These are phyloP conservation scores for Hansenula sp. DNA, from an alignment of 1,139 yeast species.

Conservation along the genomic window DNA sequence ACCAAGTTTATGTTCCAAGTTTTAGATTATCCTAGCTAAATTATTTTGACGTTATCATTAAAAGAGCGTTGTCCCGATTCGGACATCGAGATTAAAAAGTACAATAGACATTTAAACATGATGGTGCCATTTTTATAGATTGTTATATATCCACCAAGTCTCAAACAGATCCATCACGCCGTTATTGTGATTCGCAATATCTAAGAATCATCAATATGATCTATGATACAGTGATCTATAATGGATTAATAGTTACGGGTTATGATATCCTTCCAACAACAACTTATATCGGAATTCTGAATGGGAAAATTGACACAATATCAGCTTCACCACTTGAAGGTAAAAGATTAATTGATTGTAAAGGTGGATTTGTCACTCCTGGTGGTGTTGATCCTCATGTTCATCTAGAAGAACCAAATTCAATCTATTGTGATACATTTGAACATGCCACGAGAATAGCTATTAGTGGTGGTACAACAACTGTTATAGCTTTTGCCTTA, in stretches of 20 bases:
- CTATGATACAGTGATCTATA: constrained; percentile 29
- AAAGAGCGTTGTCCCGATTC: no score
- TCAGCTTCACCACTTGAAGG: constrained; percentile 31
- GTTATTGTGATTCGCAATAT: no score
- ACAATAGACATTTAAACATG: no score
- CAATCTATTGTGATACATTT: constrained; percentile 56
- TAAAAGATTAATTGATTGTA: constrained; percentile 35
- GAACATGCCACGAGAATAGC: constrained; percentile 60
- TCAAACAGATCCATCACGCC: no score
- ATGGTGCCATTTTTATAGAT: no score
- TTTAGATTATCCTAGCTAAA: no score
- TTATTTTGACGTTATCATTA: no score
- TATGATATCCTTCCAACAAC: constrained; percentile 33
- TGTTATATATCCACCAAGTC: no score
- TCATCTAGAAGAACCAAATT: constrained; percentile 53
- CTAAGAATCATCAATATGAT: constrained; percentile 3
- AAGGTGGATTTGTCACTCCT: constrained; percentile 41
- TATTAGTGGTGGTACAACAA: constrained; percentile 49
- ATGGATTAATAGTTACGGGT: constrained; percentile 34
- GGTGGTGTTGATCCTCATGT: constrained; percentile 50
- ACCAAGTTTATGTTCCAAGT: no score
- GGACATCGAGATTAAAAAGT: no score
- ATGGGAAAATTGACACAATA: constrained; percentile 35
- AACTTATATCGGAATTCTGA: constrained; percentile 32
- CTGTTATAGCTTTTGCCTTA: constrained; percentile 39